phyloP scores from a whole-genome alignment of 2,329 filamentous ascomycete species.

The Pestalotiopsis sp. region DNA sequence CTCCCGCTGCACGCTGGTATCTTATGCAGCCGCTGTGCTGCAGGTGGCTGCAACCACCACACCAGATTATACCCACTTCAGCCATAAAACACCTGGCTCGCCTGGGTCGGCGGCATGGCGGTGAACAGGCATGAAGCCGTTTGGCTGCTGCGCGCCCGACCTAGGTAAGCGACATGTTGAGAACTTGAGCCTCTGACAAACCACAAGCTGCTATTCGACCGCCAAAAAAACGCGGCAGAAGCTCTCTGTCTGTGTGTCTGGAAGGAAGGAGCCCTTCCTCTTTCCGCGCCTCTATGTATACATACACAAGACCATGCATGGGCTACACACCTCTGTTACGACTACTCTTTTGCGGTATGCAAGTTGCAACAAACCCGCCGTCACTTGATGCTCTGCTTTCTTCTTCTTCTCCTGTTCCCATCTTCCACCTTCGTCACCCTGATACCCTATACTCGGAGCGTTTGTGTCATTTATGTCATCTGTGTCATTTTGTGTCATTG shows the following conservation, averaged over 20 bases:
- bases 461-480: too few species aligned
- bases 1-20: neutral
- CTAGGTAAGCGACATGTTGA: conserved; percentile 22
- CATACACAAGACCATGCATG: too few species aligned
- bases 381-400: conserved; percentile 16
- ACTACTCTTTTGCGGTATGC: neutral
- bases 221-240: conserved; percentile 15
- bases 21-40: conserved; percentile 26
- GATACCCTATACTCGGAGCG: neutral
- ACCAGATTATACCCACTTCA: conserved; percentile 21
- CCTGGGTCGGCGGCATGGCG: conserved; percentile 34
- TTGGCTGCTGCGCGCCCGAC: conserved; percentile 27
- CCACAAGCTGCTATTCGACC: conserved; percentile 23
- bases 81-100: conserved; percentile 7
- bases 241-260: neutral
- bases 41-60: conserved; percentile 30
- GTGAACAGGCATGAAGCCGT: conserved; percentile 39
- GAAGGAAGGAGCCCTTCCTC: neutral
- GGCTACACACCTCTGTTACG: too few species aligned
- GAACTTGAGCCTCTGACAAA: conserved; percentile 25
- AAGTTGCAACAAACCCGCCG: neutral
- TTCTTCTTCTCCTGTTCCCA: neutral
- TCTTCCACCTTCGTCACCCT: neutral
- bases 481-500: neutral
- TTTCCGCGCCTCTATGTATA: neutral